Percentiles rank a stretch among this genome's conserved stretches.
Conservation (phyloP, 306 rosid genomes). For the Dryas drummondii region DNA sequence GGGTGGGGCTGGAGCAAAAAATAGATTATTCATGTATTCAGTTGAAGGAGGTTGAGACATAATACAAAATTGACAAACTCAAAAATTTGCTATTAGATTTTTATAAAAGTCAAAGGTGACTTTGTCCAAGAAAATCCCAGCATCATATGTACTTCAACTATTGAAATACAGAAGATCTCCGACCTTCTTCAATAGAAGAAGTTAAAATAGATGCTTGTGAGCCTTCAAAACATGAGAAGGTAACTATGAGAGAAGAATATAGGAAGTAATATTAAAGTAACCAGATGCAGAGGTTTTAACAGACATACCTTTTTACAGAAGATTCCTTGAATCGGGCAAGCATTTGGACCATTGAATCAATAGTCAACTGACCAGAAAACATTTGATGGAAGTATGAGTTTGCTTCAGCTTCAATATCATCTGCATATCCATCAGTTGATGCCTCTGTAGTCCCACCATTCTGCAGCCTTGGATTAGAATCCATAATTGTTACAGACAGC, state of each 20-base stretch:
- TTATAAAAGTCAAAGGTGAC: not conserved
- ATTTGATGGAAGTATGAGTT: slow-evolving; percentile 82
- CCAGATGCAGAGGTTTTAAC: slow-evolving; percentile 12
- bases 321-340: slow-evolving; percentile 85
- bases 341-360: slow-evolving; percentile 81
- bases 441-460: slow-evolving; percentile 65
- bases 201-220: not conserved
- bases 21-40: not conserved
- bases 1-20: not conserved
- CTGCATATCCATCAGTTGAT: slow-evolving; percentile 71
- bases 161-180: not conserved
- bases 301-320: slow-evolving; percentile 63
- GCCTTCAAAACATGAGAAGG: not conserved
- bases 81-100: not conserved
- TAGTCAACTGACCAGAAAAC: slow-evolving; percentile 80
- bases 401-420: slow-evolving; percentile 88
- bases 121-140: not conserved
- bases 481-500: slow-evolving; percentile 55
- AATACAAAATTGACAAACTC: not conserved
- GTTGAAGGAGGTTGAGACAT: not conserved
- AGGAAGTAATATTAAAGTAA: not conserved
- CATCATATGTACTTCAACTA: not conserved
- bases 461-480: slow-evolving; percentile 70
- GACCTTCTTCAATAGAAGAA: not conserved
- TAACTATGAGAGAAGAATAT: not conserved